Conservation (phyloP, 495 filamentous ascomycete species). For the Coniosporium apollinis region DNA sequence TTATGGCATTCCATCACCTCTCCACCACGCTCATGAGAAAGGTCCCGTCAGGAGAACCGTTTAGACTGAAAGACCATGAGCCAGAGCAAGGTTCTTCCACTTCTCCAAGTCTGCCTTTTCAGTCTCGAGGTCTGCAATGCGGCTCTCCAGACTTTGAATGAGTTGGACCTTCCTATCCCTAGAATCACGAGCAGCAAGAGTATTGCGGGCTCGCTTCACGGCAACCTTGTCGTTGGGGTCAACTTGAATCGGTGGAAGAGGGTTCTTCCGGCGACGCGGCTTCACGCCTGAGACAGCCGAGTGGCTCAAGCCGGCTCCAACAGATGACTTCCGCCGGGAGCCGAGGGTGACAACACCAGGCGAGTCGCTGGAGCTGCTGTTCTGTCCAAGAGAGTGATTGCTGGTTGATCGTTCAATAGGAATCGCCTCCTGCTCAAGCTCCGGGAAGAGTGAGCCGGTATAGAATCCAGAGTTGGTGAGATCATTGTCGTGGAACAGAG, state of each 20-base stretch:
- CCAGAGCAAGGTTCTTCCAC: conserved; percentile 25
- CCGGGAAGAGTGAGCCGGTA: no score
- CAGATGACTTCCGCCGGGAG: conserved; percentile 12
- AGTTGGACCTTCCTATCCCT: conserved; percentile 64
- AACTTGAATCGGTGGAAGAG: conserved; percentile 60
- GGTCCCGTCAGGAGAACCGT: not conserved
- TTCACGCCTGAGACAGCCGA: conserved; percentile 55
- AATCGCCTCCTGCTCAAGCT: no score
- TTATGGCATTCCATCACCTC: not conserved
- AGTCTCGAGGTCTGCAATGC: conserved; percentile 25
- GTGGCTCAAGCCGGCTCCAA: conserved; percentile 28
- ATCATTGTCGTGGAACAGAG: conserved; percentile 46
- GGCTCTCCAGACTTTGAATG: conserved; percentile 41
- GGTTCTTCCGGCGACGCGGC: conserved; percentile 55
- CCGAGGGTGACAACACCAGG: conserved; percentile 11
- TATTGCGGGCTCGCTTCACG: conserved; percentile 90
- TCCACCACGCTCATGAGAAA: conserved; percentile 4
- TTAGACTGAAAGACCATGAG: not conserved
- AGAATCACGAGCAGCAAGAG: conserved; percentile 86
- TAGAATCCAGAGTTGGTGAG: no score
- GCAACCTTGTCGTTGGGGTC: conserved; percentile 57
- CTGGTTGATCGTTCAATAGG: no score
- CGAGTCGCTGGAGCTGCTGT: not conserved
- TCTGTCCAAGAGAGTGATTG: no score
- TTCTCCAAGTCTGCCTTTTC: conserved; percentile 23